Conservation (phyloP, 805 yeast species). For the Clavispora phyllophila region DNA sequence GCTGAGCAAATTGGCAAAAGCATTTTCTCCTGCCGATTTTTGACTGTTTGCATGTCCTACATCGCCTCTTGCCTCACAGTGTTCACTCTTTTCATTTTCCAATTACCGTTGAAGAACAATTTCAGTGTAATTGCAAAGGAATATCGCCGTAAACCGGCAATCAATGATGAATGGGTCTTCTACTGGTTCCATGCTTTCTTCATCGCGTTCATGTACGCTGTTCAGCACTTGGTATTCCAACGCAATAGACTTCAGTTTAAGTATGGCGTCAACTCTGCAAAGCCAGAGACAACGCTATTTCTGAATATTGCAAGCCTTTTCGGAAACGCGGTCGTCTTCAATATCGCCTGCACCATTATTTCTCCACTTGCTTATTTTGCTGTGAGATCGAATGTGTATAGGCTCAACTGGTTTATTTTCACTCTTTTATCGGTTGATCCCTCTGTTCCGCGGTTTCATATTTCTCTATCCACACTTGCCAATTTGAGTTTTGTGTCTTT, state of each 20-base stretch:
- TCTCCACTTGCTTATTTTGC: slow-evolving; percentile 38
- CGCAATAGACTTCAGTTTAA: slow-evolving; percentile 49
- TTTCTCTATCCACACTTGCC: slow-evolving; percentile 17
- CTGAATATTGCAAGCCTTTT: slow-evolving; percentile 25
- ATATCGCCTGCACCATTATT: slow-evolving; percentile 20
- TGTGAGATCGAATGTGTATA: slow-evolving; percentile 41
- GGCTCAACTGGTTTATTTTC: slow-evolving; percentile 24
- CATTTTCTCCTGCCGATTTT: slow-evolving; percentile 16
- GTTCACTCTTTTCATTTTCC: slow-evolving; percentile 21
- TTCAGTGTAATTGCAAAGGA: slow-evolving; percentile 35
- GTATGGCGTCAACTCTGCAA: slow-evolving; percentile 30
- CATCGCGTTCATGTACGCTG: slow-evolving; percentile 42
- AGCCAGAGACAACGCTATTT: slow-evolving; percentile 33
- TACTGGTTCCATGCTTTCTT: slow-evolving; percentile 43
- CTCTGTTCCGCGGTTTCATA: slow-evolving; percentile 31
- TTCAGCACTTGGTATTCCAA: slow-evolving; percentile 49
- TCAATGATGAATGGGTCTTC: slow-evolving; percentile 43
- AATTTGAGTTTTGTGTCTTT: slow-evolving; percentile 29
- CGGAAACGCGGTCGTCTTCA: slow-evolving; percentile 34
- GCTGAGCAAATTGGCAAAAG: slow-evolving; percentile 21
- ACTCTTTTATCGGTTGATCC: slow-evolving; percentile 32
- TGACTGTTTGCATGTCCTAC: slow-evolving; percentile 17
- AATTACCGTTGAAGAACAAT: slow-evolving; percentile 21
- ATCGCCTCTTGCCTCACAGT: slow-evolving; percentile 20
- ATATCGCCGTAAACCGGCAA: slow-evolving; percentile 31